These are phyloP conservation scores for Aspergillus incahuasiensis DNA, from an alignment of 495 filamentous ascomycete species.

Conservation along the genomic window DNA sequence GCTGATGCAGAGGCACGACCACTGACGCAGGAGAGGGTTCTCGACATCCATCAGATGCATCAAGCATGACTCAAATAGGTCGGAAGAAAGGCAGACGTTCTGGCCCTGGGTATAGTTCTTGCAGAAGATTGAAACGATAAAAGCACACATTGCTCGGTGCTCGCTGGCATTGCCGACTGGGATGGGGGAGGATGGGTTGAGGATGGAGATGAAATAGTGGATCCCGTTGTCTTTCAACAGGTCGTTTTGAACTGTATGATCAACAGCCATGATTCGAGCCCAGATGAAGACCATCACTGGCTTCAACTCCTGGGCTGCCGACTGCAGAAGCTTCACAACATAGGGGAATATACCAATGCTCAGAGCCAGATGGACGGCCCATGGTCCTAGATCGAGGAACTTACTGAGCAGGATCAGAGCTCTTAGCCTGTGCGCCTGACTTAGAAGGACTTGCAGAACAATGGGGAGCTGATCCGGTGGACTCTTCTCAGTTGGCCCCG, in stretches of 20 bases:
- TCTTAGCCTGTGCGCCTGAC: slow-evolving; percentile 89
- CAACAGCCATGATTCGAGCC: slow-evolving; percentile 94
- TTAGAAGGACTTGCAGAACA: slow-evolving; percentile 90
- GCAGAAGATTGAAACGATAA: slow-evolving; percentile 95
- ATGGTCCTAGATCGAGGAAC: slow-evolving; percentile 92
- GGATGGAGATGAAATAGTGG: slow-evolving; percentile 88
- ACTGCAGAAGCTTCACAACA: slow-evolving; percentile 91
- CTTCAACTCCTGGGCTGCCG: slow-evolving; percentile 89
- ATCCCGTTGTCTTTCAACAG: slow-evolving; percentile 95
- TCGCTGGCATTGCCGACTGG: slow-evolving; percentile 80
- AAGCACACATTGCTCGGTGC: slow-evolving; percentile 98
- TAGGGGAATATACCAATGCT: slow-evolving; percentile 99
- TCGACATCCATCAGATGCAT: slow-evolving; percentile 75
- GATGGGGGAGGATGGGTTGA: slow-evolving; percentile 77
- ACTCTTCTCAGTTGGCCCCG: slow-evolving; percentile 78
- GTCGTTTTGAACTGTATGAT: slow-evolving; percentile 86
- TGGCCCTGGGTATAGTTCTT: slow-evolving; percentile 88
- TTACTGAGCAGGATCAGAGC: slow-evolving; percentile 89
- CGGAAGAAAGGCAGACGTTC: slow-evolving; percentile 72
- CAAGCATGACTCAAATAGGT: slow-evolving; percentile 80
- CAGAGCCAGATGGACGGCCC: slow-evolving; percentile 93
- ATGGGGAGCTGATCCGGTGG: slow-evolving; percentile 93
- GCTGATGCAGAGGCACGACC: slow-evolving; percentile 94
- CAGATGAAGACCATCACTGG: slow-evolving; percentile 99
- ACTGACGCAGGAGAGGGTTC: slow-evolving; percentile 86